Evolutionary conservation across 1,139 yeast species (phyloP).

Genomic region (Petasospora rhodanensis): DNA sequence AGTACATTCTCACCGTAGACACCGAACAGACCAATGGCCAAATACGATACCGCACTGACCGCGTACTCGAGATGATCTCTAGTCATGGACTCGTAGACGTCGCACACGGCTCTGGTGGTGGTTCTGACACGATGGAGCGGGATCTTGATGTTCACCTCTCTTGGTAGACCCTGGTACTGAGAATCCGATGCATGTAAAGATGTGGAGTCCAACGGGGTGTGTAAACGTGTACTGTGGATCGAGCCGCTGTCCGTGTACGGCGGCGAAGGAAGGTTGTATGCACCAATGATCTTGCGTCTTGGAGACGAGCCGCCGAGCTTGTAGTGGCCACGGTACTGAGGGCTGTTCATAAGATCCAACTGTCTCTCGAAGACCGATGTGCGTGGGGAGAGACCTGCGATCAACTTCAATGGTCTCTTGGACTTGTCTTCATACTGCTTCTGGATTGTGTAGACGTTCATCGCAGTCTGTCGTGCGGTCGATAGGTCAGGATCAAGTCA

Average conservation of each 20-base stretch:
- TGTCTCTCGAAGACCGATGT: conserved; percentile 16
- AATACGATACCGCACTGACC: conserved; percentile 6
- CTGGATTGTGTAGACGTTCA: too few species aligned
- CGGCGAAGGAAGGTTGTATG: conserved; percentile 3
- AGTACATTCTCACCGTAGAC: conserved; percentile 11
- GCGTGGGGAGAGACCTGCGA: conserved; percentile 12
- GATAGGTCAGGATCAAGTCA: too few species aligned
- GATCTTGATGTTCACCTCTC: conserved; percentile 8
- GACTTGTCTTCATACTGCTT: too few species aligned
- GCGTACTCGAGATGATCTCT: conserved; percentile 8
- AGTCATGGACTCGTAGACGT: conserved; percentile 7
- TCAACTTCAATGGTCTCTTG: conserved; percentile 12
- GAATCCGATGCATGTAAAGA: neutral
- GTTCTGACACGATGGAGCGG: conserved; percentile 10
- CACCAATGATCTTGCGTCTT: conserved; percentile 7
- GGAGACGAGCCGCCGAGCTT: conserved; percentile 1
- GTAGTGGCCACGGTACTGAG: neutral
- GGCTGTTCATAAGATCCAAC: conserved; percentile 6
- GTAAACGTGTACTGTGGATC: neutral
- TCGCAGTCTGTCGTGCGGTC: too few species aligned
- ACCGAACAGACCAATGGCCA: conserved; percentile 9
- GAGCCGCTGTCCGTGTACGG: neutral
- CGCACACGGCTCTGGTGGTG: conserved; percentile 1
- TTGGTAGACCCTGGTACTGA: neutral
- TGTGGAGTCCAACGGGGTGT: too few species aligned